These are phyloP conservation scores for Cercospora canescens DNA, from an alignment of 2,329 filamentous ascomycete species.

Conservation along the genomic window DNA sequence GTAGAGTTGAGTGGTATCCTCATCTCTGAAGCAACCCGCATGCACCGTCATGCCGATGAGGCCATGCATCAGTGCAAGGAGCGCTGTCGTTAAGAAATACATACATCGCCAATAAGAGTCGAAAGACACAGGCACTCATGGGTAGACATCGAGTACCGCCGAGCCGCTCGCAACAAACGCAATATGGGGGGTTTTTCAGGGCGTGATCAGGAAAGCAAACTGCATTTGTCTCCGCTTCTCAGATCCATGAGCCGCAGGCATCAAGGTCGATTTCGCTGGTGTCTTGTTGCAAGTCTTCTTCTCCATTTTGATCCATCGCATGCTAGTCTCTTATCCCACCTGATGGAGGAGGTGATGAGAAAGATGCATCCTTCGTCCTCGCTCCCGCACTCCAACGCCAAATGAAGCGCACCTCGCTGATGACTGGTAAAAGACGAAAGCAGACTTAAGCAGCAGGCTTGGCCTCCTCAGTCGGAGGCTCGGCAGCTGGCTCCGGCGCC, in stretches of 20 bases:
- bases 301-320: conserved; percentile 17
- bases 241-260: conserved; percentile 11
- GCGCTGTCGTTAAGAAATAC: conserved; percentile 8
- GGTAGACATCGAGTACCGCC: conserved; percentile 14
- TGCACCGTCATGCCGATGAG: not conserved
- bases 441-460: conserved; percentile 27
- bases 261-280: conserved; percentile 13
- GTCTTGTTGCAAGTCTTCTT: conserved; percentile 13
- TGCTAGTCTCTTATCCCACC: conserved; percentile 7
- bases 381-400: conserved; percentile 22
- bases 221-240: conserved; percentile 8
- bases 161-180: conserved; percentile 12
- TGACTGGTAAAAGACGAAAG: conserved; percentile 17
- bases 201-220: conserved; percentile 7
- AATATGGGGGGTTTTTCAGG: conserved; percentile 6
- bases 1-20: conserved; percentile 6
- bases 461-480: conserved; percentile 44
- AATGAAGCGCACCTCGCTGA: conserved; percentile 21
- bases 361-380: conserved; percentile 20
- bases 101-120: conserved; percentile 10
- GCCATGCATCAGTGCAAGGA: conserved; percentile 1
- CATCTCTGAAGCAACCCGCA: conserved; percentile 5
- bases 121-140: conserved; percentile 14
- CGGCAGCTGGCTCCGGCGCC: conserved; percentile 45
- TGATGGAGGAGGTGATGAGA: conserved; percentile 13